A percentile compares a stretch with the other conserved stretches of the same genome.
Conservation (phyloP, 495 filamentous ascomycete genomes). For the Penicillium cosmopolitanum region DNA sequence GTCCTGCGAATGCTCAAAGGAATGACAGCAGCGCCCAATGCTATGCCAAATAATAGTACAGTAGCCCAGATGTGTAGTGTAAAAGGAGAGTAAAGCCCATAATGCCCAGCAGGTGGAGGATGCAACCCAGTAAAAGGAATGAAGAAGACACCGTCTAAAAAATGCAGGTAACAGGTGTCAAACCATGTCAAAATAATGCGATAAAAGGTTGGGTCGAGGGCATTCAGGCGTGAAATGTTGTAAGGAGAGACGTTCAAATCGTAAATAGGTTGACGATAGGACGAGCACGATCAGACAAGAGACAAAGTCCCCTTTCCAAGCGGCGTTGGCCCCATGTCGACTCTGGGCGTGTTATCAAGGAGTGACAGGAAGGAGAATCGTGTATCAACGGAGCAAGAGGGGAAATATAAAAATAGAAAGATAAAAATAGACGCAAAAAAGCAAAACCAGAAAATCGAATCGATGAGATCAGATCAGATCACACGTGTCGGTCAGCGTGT, state of each 20-base stretch:
- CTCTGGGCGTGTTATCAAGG: slow-evolving; percentile 42
- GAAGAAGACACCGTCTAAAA: slow-evolving; percentile 47
- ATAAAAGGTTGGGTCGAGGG: slow-evolving; percentile 31
- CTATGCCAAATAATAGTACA: slow-evolving; percentile 50
- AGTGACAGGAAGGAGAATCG: slow-evolving; percentile 43
- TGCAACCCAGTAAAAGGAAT: slow-evolving; percentile 44
- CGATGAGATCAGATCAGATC: slow-evolving; percentile 15
- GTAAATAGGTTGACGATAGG: slow-evolving; percentile 30
- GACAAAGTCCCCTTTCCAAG: not conserved
- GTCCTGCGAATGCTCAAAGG: slow-evolving; percentile 47
- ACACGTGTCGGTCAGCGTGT: slow-evolving; percentile 9
- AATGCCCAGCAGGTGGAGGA: slow-evolving; percentile 40
- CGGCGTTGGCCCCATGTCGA: not conserved
- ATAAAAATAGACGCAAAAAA: slow-evolving; percentile 15
- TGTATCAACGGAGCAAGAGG: slow-evolving; percentile 34
- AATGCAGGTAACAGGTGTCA: slow-evolving; percentile 29
- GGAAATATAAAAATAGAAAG: slow-evolving; percentile 36
- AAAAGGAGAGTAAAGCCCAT: slow-evolving; percentile 44
- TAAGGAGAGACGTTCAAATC: slow-evolving; percentile 50
- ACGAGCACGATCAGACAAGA: slow-evolving; percentile 6
- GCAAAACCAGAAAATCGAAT: slow-evolving; percentile 15
- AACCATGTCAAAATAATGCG: slow-evolving; percentile 19
- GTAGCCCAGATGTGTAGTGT: slow-evolving; percentile 31
- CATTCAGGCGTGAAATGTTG: slow-evolving; percentile 41
- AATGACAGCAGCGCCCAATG: slow-evolving; percentile 50